Percentiles rank a stretch among this genome's conserved stretches.
These are phyloP conservation scores for Leucocoprinus leucothites DNA, from an alignment of 768 basidiomycete genomes.

Conservation along the genomic window DNA sequence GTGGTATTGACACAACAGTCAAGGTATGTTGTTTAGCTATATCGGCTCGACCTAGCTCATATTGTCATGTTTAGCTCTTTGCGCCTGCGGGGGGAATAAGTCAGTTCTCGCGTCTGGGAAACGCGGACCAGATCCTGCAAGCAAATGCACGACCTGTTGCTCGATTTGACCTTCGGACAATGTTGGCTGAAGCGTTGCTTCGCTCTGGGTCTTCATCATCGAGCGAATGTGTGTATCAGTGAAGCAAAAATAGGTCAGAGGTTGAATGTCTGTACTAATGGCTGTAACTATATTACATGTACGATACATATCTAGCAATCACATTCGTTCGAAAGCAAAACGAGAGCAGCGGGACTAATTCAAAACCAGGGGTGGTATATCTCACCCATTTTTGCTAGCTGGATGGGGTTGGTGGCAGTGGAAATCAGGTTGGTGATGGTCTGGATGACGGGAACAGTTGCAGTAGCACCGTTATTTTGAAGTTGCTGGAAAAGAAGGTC, in stretches of 20 bases:
- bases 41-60: not conserved
- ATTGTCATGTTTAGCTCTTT: slow-evolving; percentile 50
- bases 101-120: slow-evolving; percentile 50
- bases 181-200: slow-evolving; percentile 8
- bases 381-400: slow-evolving; percentile 84
- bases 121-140: slow-evolving; percentile 52
- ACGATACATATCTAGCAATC: slow-evolving; percentile 13
- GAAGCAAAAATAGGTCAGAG: not conserved
- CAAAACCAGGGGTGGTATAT: slow-evolving; percentile 86
- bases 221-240: slow-evolving; percentile 8
- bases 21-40: slow-evolving; percentile 47
- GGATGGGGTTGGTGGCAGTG: slow-evolving; percentile 80
- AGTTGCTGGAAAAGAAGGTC: slow-evolving; percentile 26
- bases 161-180: not conserved
- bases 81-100: slow-evolving; percentile 49
- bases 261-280: not conserved
- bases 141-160: slow-evolving; percentile 40
- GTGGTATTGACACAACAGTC: slow-evolving; percentile 82
- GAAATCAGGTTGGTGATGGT: slow-evolving; percentile 82
- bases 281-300: slow-evolving; percentile 5
- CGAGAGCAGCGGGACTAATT: slow-evolving; percentile 16
- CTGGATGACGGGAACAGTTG: slow-evolving; percentile 63
- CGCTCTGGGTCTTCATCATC: slow-evolving; percentile 7
- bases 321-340: slow-evolving; percentile 8
- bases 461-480: slow-evolving; percentile 28